Conservation (phyloP, 163 green algal genomes). For the Scenedesmus sp. region DNA sequence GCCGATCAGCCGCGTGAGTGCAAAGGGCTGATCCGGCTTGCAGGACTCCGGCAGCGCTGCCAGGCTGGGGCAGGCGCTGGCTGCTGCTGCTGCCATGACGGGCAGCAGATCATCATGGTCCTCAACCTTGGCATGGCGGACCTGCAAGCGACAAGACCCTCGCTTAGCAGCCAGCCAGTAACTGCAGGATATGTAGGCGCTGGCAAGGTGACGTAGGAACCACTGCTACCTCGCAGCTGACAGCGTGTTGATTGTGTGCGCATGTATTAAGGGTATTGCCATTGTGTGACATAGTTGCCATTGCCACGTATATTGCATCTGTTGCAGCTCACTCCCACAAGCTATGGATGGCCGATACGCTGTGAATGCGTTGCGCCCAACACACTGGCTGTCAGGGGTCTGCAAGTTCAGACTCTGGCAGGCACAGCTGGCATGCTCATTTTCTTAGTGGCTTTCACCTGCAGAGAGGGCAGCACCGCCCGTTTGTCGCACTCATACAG, state of each 20-base stretch:
- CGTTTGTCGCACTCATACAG: slow-evolving; percentile 37
- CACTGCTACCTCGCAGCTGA: too few species aligned
- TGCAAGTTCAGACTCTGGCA: neutral
- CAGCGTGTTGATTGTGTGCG: too few species aligned
- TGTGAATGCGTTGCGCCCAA: too few species aligned
- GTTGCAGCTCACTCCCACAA: neutral
- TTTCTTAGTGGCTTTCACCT: neutral
- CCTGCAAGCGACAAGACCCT: neutral
- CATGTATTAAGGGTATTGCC: too few species aligned
- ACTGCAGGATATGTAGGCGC: too few species aligned
- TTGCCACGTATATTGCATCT: too few species aligned
- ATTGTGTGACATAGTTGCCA: too few species aligned
- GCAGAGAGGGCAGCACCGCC: slow-evolving; percentile 21
- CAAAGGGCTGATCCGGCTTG: slow-evolving; percentile 70
- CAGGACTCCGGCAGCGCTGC: slow-evolving; percentile 69
- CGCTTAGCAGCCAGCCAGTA: too few species aligned
- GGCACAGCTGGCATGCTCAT: neutral
- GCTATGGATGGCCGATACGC: neutral
- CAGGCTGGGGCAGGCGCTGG: slow-evolving; percentile 57
- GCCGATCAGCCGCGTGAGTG: slow-evolving; percentile 74
- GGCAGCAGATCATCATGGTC: slow-evolving; percentile 53
- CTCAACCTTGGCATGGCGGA: slow-evolving; percentile 38
- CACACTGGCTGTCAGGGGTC: too few species aligned
- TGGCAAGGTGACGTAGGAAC: too few species aligned
- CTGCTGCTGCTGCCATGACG: slow-evolving; percentile 26